phyloP scores from a whole-genome alignment of 192 early-diverging fungal genomes.

The Phlyctochytrium arcticum region DNA sequence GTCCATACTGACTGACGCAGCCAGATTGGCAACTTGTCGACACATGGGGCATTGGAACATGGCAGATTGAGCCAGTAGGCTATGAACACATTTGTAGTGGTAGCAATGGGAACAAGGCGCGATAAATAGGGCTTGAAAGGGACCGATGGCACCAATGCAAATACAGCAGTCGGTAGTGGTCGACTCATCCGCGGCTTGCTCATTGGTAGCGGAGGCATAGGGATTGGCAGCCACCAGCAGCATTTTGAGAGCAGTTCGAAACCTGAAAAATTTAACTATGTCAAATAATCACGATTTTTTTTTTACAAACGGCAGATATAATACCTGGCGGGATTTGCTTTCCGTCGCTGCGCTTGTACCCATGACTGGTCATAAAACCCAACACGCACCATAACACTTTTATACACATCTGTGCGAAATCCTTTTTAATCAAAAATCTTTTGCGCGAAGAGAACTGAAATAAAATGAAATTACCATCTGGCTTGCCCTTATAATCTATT shows the following conservation, averaged over 20 bases:
- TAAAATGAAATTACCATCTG: conserved; percentile 48
- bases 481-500: conserved; percentile 56
- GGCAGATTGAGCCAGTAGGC: conserved; percentile 40
- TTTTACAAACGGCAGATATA: not conserved
- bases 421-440: not conserved
- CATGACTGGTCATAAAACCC: conserved; percentile 52
- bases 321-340: conserved; percentile 54
- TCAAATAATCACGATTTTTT: not conserved
- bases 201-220: conserved; percentile 31
- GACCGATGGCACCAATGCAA: conserved; percentile 49
- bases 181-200: conserved; percentile 30
- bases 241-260: conserved; percentile 43
- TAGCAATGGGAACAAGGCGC: conserved; percentile 64
- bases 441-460: not conserved
- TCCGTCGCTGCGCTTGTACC: conserved; percentile 40
- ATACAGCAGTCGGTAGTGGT: conserved; percentile 54
- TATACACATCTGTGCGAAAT: conserved; percentile 49
- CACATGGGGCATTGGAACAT: conserved; percentile 67
- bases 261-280: conserved; percentile 25
- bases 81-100: conserved; percentile 57
- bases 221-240: conserved; percentile 55
- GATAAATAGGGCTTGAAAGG: conserved; percentile 59
- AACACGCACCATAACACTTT: conserved; percentile 41
- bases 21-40: conserved; percentile 58
- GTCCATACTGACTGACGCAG: conserved; percentile 49